Evolutionary conservation across 306 rosid genomes (phyloP).

Genomic region (Lathyrus aphaca): DNA sequence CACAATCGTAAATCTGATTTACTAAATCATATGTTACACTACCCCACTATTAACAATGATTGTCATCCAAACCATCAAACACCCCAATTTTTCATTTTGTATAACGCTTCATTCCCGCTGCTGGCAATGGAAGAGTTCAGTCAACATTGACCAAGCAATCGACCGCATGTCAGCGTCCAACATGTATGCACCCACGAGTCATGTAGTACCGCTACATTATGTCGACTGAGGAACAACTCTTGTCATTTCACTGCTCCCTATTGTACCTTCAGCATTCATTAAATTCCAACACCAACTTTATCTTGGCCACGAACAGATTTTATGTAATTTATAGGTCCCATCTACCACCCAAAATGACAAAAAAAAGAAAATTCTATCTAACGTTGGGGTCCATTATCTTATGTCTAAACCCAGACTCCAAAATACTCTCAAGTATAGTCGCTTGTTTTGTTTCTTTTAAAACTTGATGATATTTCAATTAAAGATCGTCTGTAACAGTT

Average conservation of each 20-base stretch:
- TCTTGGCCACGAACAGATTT: conserved; percentile 1
- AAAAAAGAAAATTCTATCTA: neutral
- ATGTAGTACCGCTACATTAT: neutral
- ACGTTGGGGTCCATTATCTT: neutral
- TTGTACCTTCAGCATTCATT: conserved; percentile 6
- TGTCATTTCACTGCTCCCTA: neutral
- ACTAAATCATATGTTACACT: too few species aligned
- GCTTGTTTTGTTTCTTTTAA: neutral
- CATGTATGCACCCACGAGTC: neutral
- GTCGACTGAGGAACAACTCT: neutral
- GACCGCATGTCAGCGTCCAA: neutral
- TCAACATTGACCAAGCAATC: conserved; percentile 11
- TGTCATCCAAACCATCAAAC: too few species aligned
- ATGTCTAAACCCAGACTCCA: neutral
- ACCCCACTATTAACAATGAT: too few species aligned
- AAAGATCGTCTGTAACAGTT: neutral
- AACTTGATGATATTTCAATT: neutral
- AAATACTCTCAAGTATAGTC: neutral
- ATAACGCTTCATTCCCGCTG: neutral
- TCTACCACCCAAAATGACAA: neutral
- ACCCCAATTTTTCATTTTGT: neutral
- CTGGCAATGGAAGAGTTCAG: neutral
- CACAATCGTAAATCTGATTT: too few species aligned
- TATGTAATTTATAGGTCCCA: neutral
- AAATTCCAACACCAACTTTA: conserved; percentile 1